These are phyloP conservation scores for Monosporascus sp. DNA, from an alignment of 2,329 filamentous ascomycete species.

Conservation along the genomic window DNA sequence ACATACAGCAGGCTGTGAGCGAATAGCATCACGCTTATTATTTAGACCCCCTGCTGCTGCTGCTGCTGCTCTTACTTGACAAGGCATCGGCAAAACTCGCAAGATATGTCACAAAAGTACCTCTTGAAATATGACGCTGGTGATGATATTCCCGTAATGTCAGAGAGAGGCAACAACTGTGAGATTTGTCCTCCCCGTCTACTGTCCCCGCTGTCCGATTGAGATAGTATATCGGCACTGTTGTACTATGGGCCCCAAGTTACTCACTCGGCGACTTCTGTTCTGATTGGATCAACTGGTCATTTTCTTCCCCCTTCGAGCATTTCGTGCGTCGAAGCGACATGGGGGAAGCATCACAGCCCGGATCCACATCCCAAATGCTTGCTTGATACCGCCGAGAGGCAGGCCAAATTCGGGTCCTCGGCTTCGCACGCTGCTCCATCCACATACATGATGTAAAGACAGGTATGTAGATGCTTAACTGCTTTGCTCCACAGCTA, in stretches of 20 bases:
- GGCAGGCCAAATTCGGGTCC: not conserved
- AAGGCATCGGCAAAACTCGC: not conserved
- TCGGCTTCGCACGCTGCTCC: slow-evolving; percentile 9
- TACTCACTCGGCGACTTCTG: not conserved
- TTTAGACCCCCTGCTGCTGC: not conserved
- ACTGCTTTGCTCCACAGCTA: no score
- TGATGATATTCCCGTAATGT: not conserved
- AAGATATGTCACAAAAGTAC: not conserved
- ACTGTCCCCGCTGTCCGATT: not conserved
- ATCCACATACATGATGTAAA: slow-evolving; percentile 8
- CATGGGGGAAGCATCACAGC: not conserved
- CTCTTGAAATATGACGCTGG: not conserved
- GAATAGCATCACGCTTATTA: not conserved
- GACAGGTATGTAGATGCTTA: not conserved
- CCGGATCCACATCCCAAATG: not conserved
- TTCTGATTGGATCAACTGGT: not conserved
- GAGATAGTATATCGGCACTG: not conserved
- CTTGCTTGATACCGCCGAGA: not conserved
- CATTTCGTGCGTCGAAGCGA: not conserved
- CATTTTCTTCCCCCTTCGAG: not conserved
- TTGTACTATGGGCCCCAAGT: no score
- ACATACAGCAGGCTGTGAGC: not conserved
- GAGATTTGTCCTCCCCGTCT: not conserved
- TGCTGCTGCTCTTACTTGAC: not conserved
- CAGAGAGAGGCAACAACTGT: not conserved